Percentiles rank a stretch among this genome's conserved stretches.
Conservation (phyloP, 148 eudicot genomes). For the Spergularia marina region DNA sequence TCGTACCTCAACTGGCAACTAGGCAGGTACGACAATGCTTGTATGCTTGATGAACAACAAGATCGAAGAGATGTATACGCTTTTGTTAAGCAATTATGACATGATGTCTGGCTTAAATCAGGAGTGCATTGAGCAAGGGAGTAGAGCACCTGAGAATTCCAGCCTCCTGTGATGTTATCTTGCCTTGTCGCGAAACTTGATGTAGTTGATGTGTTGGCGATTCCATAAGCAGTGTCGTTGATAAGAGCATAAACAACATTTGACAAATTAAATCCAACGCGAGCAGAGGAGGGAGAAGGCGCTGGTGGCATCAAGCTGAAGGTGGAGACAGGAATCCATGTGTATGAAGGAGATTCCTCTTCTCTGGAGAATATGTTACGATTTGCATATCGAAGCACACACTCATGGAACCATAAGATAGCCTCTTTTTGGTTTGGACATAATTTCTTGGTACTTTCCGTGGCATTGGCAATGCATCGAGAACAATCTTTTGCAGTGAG, state of each 20-base stretch:
- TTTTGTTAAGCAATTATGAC: neutral
- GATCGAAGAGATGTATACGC: neutral
- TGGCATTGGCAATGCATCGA: neutral
- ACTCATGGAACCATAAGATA: neutral
- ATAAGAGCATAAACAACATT: neutral
- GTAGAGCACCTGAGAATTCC: neutral
- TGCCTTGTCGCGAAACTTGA: neutral
- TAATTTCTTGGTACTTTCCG: neutral
- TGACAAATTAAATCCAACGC: neutral
- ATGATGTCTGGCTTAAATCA: neutral
- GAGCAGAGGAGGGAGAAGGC: neutral
- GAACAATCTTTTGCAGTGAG: slow-evolving; percentile 2
- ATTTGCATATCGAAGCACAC: neutral
- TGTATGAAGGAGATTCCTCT: neutral
- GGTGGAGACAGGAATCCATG: neutral
- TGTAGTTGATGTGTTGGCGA: neutral
- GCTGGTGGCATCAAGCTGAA: neutral
- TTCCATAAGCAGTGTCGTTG: neutral
- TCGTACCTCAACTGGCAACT: slow-evolving; percentile 11
- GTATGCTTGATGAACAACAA: neutral
- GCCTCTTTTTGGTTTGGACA: neutral
- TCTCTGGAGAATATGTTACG: neutral
- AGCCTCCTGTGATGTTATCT: neutral
- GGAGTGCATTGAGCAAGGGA: slow-evolving; percentile 17
- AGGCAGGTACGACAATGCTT: neutral